Base-by-base conservation (phyloP, 2,329 filamentous ascomycete genomes). In the Phyllosticta citribraziliensis region DNA sequence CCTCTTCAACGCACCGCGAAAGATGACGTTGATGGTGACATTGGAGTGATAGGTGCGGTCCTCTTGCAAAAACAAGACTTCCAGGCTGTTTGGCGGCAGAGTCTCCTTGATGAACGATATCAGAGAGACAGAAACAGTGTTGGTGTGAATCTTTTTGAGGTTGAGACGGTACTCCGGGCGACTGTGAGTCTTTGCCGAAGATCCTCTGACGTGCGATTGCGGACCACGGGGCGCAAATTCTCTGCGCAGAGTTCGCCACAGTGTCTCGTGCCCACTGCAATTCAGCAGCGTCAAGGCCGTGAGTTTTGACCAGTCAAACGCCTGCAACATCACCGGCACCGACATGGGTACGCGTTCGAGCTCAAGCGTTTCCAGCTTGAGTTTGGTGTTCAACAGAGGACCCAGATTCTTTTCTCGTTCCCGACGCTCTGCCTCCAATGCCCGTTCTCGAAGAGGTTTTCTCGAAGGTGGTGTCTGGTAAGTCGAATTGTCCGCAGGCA, bases 21-120 rank as follows among this genome's bases (percentile, higher is more conserved):
- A 91, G 64, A 94, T 88, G 19, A 83, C 78, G 40, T 89, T 85
- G 60, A 92, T 81, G 2, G 82, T 80, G 0, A 92, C 86, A 8
- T 75, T 75, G 0, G 83, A 82, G n/a, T 77, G 71, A 71, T 82
- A 78, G 22, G 73, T 70, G 62, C 80, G 72, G 66, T 81, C 69
- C 76, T 92, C 88, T 71, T 92, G 88, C 56, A 94, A 73, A 70
- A 91, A 91, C 10, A 94, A 78, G 9, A 85, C 85, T 72, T 94
- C 88, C n/a, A 94, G 77, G 27, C 84, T 88, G 70, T 94, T 89
- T 0, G 89, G 89, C 20, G 86, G 86, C 47, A 94, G 78, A 0
- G 88, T 87, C 64, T 92, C 88, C 67, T 87, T 89, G 64, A 94
- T 78, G 69, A 94, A 93, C 1, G 80, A 79, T 59, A 94, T 84